These are phyloP conservation scores for Termitomyces sp. DNA, from an alignment of 768 basidiomycete species.

Conservation along the genomic window DNA sequence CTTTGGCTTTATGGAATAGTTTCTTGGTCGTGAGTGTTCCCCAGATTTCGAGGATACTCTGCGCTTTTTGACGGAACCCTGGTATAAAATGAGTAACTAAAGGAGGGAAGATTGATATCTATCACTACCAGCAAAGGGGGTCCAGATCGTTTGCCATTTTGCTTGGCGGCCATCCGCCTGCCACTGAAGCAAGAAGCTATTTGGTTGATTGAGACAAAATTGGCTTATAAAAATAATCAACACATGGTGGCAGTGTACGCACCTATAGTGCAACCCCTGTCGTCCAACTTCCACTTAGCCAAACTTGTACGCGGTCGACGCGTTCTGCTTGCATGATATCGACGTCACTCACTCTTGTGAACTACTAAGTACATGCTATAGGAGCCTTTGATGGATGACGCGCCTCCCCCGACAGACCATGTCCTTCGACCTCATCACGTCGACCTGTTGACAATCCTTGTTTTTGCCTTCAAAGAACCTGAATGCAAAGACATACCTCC, in stretches of 20 bases:
- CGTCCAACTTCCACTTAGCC: background rate
- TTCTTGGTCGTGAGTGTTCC: conserved; percentile 15
- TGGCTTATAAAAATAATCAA: background rate
- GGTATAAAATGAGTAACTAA: background rate
- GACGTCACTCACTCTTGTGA: background rate
- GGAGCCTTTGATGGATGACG: conserved; percentile 31
- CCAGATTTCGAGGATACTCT: conserved; percentile 36
- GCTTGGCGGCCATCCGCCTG: conserved; percentile 15
- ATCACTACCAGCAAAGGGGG: conserved; percentile 20
- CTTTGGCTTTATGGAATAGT: conserved; percentile 25
- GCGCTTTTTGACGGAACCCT: conserved; percentile 54
- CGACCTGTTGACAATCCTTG: conserved; percentile 55
- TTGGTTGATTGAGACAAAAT: background rate
- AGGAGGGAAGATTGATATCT: background rate
- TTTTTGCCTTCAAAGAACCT: conserved; percentile 57
- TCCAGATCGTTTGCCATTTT: conserved; percentile 28
- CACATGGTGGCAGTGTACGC: background rate
- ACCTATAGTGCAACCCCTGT: background rate
- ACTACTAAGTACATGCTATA: background rate
- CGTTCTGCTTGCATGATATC: background rate
- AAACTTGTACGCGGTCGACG: background rate
- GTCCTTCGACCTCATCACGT: conserved; percentile 75
- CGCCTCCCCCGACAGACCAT: conserved; percentile 59
- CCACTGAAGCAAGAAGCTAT: background rate
- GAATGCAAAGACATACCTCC: conserved; percentile 47